Base-by-base conservation (phyloP, 208 protist species). In the Trypanosoma rangeli region DNA sequence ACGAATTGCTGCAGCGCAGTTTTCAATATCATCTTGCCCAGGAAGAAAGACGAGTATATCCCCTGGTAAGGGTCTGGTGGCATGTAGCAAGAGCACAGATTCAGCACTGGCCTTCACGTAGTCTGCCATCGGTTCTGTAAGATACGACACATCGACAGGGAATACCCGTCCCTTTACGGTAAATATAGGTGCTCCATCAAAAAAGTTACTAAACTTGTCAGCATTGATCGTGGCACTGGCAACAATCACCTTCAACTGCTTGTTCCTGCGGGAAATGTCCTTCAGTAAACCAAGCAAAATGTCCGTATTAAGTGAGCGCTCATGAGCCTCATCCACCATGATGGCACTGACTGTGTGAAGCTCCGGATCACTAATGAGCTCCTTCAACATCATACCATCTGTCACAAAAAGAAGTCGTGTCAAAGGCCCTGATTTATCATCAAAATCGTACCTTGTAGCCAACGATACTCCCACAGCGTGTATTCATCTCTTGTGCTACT, bases 41-140 rank as follows among this genome's bases (percentile, higher is more conserved):
- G 99, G 99, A 87, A 99, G 95, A 82, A 99, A 99, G 12, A 99
- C 91, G 33, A 99, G 92, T 54, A 99, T 99, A 83, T 99, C 99
- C 46, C 99, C 99, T 1, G 85, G 86, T 1, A 90, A 77, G 28
- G 83, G 90, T 73, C 89, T 90, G 5, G 75, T 74, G 3, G 97
- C 46, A 78, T 99, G 98, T 33, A 99, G 82, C 0, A 77, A 74
- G 5, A 98, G 74, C 24, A 90, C 97, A 62, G 98, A 97, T 66
- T 99, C 97, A 2, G 98, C 97, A 0, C 97, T 89, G 31, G 94
- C 89, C 13, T 98, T 98, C 26, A 99, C 97, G 85, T 99, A 99
- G 85, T 99, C 98, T 10, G 98, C 91, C 18, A 94, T 81, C 0
- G 94, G 91, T 29, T 80, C 90, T 54, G 95, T 97, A 12, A 93